A percentile compares a stretch with the other conserved stretches of the same genome.
These are phyloP conservation scores for Skeletonema grethae DNA, from an alignment of 108 stramenopile species.

Conservation along the genomic window DNA sequence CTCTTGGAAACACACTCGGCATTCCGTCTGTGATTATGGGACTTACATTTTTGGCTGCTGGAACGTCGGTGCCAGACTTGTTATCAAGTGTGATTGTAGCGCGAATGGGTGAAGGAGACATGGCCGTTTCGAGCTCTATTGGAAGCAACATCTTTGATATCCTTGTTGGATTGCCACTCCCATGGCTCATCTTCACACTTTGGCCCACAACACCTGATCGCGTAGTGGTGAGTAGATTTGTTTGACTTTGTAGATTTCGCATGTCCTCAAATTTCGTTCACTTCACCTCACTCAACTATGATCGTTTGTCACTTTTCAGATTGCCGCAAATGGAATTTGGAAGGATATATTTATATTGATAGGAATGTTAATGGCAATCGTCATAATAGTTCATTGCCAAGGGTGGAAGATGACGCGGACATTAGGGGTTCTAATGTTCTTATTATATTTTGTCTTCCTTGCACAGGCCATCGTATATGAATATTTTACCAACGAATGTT, in stretches of 20 bases:
- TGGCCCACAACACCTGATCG: constrained; percentile 32
- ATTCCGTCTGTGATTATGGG: constrained; percentile 83
- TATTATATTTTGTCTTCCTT: constrained; percentile 74
- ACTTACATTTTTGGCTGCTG: constrained; percentile 82
- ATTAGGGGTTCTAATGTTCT: constrained; percentile 72
- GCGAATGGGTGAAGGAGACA: constrained; percentile 81
- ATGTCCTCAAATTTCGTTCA: background rate
- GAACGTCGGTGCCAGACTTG: constrained; percentile 85
- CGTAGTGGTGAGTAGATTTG: constrained; percentile 35
- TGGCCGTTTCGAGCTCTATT: constrained; percentile 85
- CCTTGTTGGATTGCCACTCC: constrained; percentile 77
- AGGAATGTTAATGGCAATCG: constrained; percentile 73
- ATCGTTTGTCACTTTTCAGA: constrained; percentile 10
- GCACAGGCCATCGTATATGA: constrained; percentile 56
- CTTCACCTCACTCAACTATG: background rate
- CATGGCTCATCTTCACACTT: constrained; percentile 72
- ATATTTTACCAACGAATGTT: constrained; percentile 7
- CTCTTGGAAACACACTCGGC: constrained; percentile 79
- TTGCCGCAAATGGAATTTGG: constrained; percentile 54
- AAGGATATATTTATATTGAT: constrained; percentile 70
- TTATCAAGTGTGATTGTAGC: constrained; percentile 86
- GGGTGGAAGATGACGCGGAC: constrained; percentile 86
- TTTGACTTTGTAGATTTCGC: background rate
- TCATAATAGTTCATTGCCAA: constrained; percentile 66
- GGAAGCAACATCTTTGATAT: constrained; percentile 89